A percentile compares a stretch with the other conserved stretches of the same genome.
phyloP scores from a whole-genome alignment of 768 basidiomycete genomes.

The Krasilnikovozyma curviuscula region DNA sequence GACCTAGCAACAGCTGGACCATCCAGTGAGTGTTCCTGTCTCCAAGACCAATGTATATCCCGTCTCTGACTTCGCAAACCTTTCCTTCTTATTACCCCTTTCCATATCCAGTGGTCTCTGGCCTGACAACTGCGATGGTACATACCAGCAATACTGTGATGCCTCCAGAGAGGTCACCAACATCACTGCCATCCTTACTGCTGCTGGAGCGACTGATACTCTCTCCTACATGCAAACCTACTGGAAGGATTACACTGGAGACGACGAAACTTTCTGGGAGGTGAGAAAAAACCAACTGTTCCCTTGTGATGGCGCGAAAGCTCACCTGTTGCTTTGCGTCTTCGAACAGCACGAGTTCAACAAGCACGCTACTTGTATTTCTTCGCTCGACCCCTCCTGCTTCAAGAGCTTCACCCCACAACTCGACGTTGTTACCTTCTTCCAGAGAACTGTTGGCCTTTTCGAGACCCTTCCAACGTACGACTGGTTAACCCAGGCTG shows the following conservation, averaged over 20 bases:
- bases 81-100: no score
- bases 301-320: no score
- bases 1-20: conserved; percentile 53
- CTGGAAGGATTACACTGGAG: conserved; percentile 20
- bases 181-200: conserved; percentile 18
- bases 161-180: conserved; percentile 16
- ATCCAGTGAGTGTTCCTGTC: no score
- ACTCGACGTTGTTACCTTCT: conserved; percentile 18
- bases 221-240: conserved; percentile 19
- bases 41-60: no score
- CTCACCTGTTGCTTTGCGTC: no score
- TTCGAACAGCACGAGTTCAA: conserved; percentile 20
- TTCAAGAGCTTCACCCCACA: conserved; percentile 4
- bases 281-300: no score
- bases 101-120: no score
- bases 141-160: conserved; percentile 22
- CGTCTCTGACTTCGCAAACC: no score
- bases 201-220: conserved; percentile 11
- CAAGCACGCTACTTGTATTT: conserved; percentile 22
- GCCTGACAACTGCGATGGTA: conserved; percentile 17
- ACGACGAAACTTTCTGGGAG: conserved; percentile 23
- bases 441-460: conserved; percentile 33
- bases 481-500: conserved; percentile 46
- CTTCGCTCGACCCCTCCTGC: conserved; percentile 20
- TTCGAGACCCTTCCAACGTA: conserved; percentile 49